Conservation (phyloP, 2,329 filamentous ascomycete genomes). For the Talaromyces sp. region DNA sequence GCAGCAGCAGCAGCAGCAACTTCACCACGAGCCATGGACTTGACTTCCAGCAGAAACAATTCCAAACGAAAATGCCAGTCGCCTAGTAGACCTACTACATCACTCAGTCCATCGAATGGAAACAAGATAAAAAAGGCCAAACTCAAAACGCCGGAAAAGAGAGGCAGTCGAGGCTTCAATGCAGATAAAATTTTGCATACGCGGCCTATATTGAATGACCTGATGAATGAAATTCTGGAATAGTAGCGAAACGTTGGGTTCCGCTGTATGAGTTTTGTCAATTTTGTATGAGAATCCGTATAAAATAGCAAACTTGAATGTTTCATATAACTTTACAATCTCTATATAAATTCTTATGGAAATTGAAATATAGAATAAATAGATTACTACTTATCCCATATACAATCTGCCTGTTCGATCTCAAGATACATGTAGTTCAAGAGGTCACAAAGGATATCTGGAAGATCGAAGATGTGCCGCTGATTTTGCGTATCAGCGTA, state of each 20-base stretch:
- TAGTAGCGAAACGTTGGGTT: not conserved
- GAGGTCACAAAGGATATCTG: too few relatives aligned
- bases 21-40: slow-evolving; percentile 10
- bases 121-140: slow-evolving; percentile 29
- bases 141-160: slow-evolving; percentile 51
- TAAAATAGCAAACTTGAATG: not conserved
- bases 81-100: not conserved
- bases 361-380: not conserved
- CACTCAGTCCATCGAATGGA: slow-evolving; percentile 28
- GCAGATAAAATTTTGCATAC: slow-evolving; percentile 56
- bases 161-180: slow-evolving; percentile 52
- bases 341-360: not conserved
- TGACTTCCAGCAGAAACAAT: slow-evolving; percentile 13
- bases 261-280: too few relatives aligned
- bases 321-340: not conserved
- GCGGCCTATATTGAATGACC: slow-evolving; percentile 66
- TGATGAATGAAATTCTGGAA: slow-evolving; percentile 60
- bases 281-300: too few relatives aligned
- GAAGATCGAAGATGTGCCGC: too few relatives aligned
- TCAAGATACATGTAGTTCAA: too few relatives aligned
- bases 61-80: slow-evolving; percentile 15
- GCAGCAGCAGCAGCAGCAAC: not conserved
- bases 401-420: too few relatives aligned
- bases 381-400: not conserved
- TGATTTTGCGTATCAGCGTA: too few relatives aligned